Percentiles rank a stretch among this genome's conserved stretches.
Evolutionary conservation across 441 rosid genomes (phyloP).

Genomic region (Oxalis stricta): DNA sequence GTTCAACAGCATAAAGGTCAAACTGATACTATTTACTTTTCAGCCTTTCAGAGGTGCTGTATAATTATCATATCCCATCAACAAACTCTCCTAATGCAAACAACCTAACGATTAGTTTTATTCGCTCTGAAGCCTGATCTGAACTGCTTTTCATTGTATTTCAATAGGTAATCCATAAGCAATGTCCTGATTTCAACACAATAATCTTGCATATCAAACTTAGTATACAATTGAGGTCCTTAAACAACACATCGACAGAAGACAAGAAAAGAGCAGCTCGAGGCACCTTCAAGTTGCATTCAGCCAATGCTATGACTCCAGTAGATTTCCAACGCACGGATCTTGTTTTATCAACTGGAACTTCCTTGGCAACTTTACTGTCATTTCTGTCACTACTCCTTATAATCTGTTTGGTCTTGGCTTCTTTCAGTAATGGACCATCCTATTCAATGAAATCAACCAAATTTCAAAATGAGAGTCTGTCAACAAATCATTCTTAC

Average conservation of each 20-base stretch:
- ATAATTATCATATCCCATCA: too few species aligned
- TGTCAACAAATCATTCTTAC: too few species aligned
- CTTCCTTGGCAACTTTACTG: constrained; percentile 6
- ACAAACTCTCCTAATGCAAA: too few species aligned
- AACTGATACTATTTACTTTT: too few species aligned
- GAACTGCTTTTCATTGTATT: neutral
- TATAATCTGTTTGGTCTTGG: constrained; percentile 34
- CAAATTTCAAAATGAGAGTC: constrained; percentile 1
- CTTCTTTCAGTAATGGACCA: constrained; percentile 64
- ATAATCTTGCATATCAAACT: neutral
- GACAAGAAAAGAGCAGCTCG: neutral
- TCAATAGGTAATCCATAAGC: neutral
- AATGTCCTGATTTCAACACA: neutral
- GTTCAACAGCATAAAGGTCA: neutral
- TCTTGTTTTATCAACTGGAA: constrained; percentile 32
- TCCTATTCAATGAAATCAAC: constrained; percentile 28
- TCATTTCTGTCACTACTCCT: constrained; percentile 22
- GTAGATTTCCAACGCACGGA: constrained; percentile 63
- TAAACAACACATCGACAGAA: neutral
- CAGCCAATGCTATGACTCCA: constrained; percentile 61
- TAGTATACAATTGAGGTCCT: neutral
- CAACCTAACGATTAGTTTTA: too few species aligned
- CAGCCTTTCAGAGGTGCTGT: too few species aligned
- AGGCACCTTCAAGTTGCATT: constrained; percentile 55
- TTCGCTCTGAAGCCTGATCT: too few species aligned